Base-by-base conservation (phyloP, 768 basidiomycete genomes). In the Russula abietina region DNA sequence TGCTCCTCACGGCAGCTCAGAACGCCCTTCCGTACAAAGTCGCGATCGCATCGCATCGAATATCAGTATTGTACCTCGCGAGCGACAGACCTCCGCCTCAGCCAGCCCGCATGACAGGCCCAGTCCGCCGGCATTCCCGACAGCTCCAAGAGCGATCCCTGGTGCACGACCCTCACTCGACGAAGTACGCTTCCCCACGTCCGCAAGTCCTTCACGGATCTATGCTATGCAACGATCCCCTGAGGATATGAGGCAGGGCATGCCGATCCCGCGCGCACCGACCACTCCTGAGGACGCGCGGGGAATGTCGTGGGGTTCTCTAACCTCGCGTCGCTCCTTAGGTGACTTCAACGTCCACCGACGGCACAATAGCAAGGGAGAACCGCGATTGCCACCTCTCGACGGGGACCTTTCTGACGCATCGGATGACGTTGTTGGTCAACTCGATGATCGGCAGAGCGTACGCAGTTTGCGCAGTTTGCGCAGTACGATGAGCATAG, bases 161-260 rank as follows among this genome's bases (percentile, higher is more conserved):
- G 61, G 52, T n/a, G n/a, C 57, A 14, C 65, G 60, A 60, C 17
- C 17, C 63, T 5, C 65, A 17, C 60, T 55, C 16, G 60, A 67
- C 10, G 59, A 65, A 22, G 46, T 51, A 3, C 66, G 66, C 60
- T 67, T 67, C 54, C 66, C 64, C 49, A 59, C 54, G 43, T 67
- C 66, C 19, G 59, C 60, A 33, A 67, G 66, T 36, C 66, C 66
- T 8, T 66, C 64, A 32, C 64, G 66, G 19, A 24, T 65, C 5
- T 61, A 38, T 50, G 48, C 39, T 26, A 17, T 41, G n/a, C 65
- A 66, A 53, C 67, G 67, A 26, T 68, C 67, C 4, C 67, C 67
- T 6, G 67, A 68, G 50, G 65, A 68, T 12, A 38, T 50, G 61
- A 59, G 67, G 41, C 53, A 55, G 50, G 66, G 66, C 60, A 63